phyloP scores from a whole-genome alignment of 768 basidiomycete genomes.

The Panaeolus papilionaceus region DNA sequence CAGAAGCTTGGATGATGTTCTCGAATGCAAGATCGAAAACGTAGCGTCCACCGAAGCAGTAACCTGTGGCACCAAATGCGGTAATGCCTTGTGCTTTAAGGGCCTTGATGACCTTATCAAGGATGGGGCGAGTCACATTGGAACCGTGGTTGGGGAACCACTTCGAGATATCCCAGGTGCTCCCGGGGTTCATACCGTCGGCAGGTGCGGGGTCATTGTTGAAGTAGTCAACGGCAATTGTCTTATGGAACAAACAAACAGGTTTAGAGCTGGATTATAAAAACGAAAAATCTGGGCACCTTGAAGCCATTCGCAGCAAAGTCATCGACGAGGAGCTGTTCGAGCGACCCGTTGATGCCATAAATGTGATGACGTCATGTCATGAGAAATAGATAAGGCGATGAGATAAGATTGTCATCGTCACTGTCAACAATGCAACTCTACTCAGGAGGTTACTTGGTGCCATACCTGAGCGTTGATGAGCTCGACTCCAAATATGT shows the following conservation, averaged over 20 bases:
- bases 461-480: conserved; percentile 41
- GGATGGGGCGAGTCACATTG: conserved; percentile 47
- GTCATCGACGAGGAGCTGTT: conserved; percentile 39
- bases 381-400: background rate
- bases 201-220: conserved; percentile 46
- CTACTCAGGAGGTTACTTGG: background rate
- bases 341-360: too few relatives aligned
- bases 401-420: background rate
- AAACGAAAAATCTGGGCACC: conserved; percentile 28
- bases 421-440: background rate
- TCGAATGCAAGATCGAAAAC: conserved; percentile 70
- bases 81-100: conserved; percentile 67
- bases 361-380: background rate
- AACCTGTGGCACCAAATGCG: conserved; percentile 65
- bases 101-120: conserved; percentile 62
- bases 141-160: conserved; percentile 53
- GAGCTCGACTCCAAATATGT: conserved; percentile 57
- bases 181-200: conserved; percentile 40
- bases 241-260: conserved; percentile 25
- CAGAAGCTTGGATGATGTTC: conserved; percentile 52
- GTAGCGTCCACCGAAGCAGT: conserved; percentile 76
- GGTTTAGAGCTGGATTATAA: background rate
- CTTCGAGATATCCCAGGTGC: conserved; percentile 41
- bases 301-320: conserved; percentile 54
- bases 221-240: conserved; percentile 47